phyloP scores from a whole-genome alignment of 73 alveolate species.

The Uronychia setigera region DNA sequence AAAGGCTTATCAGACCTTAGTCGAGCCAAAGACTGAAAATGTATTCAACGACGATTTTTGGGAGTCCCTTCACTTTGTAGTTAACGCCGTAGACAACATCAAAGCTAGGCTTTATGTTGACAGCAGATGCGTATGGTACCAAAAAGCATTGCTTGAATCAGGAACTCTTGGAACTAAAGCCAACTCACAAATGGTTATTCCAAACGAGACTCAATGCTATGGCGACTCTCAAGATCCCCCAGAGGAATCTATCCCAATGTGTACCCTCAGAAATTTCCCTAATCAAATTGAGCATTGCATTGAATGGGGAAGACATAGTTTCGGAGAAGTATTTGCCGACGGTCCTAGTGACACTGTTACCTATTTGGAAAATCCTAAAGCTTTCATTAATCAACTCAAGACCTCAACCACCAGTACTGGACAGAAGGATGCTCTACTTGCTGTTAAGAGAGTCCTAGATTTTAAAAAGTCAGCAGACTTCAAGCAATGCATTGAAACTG shows the following conservation, averaged over 20 bases:
- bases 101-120: slow-evolving; percentile 98
- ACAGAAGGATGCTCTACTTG: slow-evolving; percentile 78
- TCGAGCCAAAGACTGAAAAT: slow-evolving; percentile 96
- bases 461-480: slow-evolving; percentile 68
- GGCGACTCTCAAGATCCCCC: slow-evolving; percentile 96
- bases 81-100: slow-evolving; percentile 98
- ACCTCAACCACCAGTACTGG: slow-evolving; percentile 71
- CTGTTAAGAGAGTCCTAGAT: slow-evolving; percentile 73
- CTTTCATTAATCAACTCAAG: slow-evolving; percentile 61
- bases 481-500: slow-evolving; percentile 81
- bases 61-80: slow-evolving; percentile 92
- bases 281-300: slow-evolving; percentile 98
- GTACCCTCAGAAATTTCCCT: slow-evolving; percentile 99
- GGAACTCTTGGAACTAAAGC: slow-evolving; percentile 98
- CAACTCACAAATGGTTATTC: slow-evolving; percentile 89
- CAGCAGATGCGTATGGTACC: slow-evolving; percentile 96
- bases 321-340: slow-evolving; percentile 94
- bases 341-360: slow-evolving; percentile 88
- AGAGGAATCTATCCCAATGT: slow-evolving; percentile 98
- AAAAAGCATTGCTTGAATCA: slow-evolving; percentile 96
- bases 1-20: slow-evolving; percentile 77
- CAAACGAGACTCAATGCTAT: slow-evolving; percentile 90
- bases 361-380: slow-evolving; percentile 83
- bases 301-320: slow-evolving; percentile 99
- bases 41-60: slow-evolving; percentile 97